Conservation (phyloP, 306 rosid species). For the Hippophae gyantsensis region DNA sequence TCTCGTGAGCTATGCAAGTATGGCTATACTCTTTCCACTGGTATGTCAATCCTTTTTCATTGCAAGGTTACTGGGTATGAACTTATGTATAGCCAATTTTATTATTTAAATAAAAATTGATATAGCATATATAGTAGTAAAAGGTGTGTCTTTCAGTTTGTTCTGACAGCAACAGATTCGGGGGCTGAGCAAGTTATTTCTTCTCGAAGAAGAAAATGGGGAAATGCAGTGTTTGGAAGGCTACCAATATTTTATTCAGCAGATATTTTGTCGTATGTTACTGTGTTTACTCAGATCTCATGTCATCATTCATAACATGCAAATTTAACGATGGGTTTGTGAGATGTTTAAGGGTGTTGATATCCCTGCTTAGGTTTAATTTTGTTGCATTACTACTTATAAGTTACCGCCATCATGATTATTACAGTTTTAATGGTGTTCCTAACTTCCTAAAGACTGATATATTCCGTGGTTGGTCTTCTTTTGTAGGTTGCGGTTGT, state of each 20-base stretch:
- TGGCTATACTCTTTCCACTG: conserved; percentile 89
- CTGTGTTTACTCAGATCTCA: conserved; percentile 10
- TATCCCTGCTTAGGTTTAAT: too few relatives aligned
- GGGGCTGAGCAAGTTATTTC: conserved; percentile 66
- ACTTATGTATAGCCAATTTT: not conserved
- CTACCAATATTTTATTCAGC: conserved; percentile 75
- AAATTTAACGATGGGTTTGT: too few relatives aligned
- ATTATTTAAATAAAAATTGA: not conserved
- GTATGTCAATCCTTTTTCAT: conserved; percentile 28
- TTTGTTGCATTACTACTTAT: too few relatives aligned
- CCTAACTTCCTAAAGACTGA: not conserved
- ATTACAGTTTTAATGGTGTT: too few relatives aligned
- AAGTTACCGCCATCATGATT: too few relatives aligned
- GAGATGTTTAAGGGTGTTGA: too few relatives aligned
- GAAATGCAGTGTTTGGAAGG: conserved; percentile 49
- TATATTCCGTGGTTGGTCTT: conserved; percentile 1
- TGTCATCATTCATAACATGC: not conserved
- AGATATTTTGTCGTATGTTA: conserved; percentile 67
- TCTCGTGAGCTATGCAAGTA: conserved; percentile 79
- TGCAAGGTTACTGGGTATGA: not conserved
- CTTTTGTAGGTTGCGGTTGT: conserved; percentile 52
- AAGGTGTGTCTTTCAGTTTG: conserved; percentile 53
- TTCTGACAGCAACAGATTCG: conserved; percentile 74
- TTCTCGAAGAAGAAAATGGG: conserved; percentile 49
- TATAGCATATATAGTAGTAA: not conserved